A percentile compares a stretch with the other conserved stretches of the same genome.
phyloP scores from a whole-genome alignment of 2,329 filamentous ascomycete genomes.

The Colletotrichum gloeosporioides region DNA sequence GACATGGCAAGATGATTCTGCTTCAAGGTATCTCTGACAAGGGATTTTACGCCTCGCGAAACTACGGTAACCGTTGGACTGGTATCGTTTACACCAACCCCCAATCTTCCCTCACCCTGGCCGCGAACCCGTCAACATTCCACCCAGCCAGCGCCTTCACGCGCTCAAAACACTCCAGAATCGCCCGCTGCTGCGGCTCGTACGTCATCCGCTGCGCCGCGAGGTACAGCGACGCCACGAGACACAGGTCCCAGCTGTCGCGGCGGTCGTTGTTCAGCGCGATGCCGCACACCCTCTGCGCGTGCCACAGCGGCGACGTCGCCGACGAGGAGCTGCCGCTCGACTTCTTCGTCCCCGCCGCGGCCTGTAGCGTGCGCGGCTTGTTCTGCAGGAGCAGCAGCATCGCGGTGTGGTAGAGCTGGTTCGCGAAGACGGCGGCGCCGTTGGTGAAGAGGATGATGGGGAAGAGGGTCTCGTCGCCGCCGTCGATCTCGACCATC shows the following conservation, averaged over 20 bases:
- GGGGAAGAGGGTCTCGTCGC: constrained; percentile 35
- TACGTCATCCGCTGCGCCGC: constrained; percentile 54
- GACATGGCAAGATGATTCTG: neutral
- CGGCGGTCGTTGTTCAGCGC: constrained; percentile 49
- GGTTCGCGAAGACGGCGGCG: constrained; percentile 54
- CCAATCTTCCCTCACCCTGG: constrained; percentile 32
- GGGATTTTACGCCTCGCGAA: neutral
- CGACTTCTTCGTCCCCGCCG: constrained; percentile 32
- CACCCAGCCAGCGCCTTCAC: constrained; percentile 48
- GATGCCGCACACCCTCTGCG: constrained; percentile 54
- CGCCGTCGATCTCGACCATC: constrained; percentile 36
- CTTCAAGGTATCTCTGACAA: neutral
- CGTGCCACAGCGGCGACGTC: constrained; percentile 53
- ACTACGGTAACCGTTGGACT: neutral
- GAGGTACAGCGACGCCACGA: constrained; percentile 50
- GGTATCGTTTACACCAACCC: neutral
- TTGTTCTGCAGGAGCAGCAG: constrained; percentile 56
- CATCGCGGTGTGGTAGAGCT: constrained; percentile 62
- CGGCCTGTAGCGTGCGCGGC: constrained; percentile 44
- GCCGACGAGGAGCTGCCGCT: constrained; percentile 20
- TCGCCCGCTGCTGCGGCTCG: constrained; percentile 48
- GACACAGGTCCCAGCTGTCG: constrained; percentile 51
- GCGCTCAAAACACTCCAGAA: constrained; percentile 42
- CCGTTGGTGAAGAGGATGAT: constrained; percentile 42
- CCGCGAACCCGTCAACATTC: constrained; percentile 31